Evolutionary conservation across 768 basidiomycete genomes (phyloP).

Genomic region (Hericium coralloides): DNA sequence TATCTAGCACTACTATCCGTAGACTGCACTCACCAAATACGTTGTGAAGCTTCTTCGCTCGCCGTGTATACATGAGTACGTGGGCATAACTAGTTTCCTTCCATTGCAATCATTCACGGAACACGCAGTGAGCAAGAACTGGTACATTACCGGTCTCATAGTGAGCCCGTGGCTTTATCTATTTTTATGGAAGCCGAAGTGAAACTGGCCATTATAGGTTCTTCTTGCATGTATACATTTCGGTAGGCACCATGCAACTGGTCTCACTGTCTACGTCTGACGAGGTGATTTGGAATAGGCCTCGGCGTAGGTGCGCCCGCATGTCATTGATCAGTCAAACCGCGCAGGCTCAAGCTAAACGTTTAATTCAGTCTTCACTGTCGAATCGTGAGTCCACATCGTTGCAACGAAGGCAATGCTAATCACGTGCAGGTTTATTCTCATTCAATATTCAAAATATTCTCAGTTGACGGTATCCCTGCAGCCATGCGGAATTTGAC

Average conservation of each 20-base stretch:
- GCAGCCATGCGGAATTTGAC: slow-evolving; percentile 23
- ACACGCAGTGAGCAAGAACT: slow-evolving; percentile 35
- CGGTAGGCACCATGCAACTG: slow-evolving; percentile 21
- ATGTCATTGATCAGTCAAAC: neutral
- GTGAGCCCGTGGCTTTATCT: slow-evolving; percentile 22
- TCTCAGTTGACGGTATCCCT: slow-evolving; percentile 19
- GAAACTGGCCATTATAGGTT: slow-evolving; percentile 18
- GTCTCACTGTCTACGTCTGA: neutral
- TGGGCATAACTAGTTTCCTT: neutral
- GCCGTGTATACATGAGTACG: neutral
- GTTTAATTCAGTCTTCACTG: slow-evolving; percentile 31
- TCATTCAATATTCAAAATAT: slow-evolving; percentile 3
- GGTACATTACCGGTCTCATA: slow-evolving; percentile 31
- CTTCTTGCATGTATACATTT: slow-evolving; percentile 33
- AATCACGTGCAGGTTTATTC: neutral
- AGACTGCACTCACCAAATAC: too few relatives aligned
- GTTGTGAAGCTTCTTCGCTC: neutral
- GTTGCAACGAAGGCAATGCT: neutral
- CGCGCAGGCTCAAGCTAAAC: neutral
- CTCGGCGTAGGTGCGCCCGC: slow-evolving; percentile 15
- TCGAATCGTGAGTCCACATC: slow-evolving; percentile 29
- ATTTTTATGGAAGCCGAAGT: neutral
- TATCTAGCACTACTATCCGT: too few relatives aligned
- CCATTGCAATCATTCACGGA: neutral
- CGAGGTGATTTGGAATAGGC: neutral